These are phyloP conservation scores for Polygonum aviculare DNA, from an alignment of 148 eudicot genomes.

Conservation along the genomic window DNA sequence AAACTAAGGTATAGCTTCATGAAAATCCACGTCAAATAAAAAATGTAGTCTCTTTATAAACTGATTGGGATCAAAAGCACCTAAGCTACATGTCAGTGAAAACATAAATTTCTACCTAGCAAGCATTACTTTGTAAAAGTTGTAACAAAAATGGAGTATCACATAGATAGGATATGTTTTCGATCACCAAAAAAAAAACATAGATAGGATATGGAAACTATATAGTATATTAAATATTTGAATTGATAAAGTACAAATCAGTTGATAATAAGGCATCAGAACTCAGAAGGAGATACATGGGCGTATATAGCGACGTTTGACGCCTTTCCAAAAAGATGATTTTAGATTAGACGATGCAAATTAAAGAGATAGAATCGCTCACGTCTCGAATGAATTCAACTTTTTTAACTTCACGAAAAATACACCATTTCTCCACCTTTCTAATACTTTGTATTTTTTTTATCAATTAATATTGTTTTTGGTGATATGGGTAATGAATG, in stretches of 20 bases:
- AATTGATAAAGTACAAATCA: background rate
- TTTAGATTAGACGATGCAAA: background rate
- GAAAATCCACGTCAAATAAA: too few species aligned
- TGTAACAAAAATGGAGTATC: background rate
- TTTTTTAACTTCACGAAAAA: background rate
- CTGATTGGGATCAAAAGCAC: too few species aligned
- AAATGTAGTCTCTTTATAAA: too few species aligned
- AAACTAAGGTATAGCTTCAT: too few species aligned
- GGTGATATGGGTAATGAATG: too few species aligned
- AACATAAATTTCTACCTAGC: too few species aligned
- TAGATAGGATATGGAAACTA: background rate
- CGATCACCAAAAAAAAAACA: background rate
- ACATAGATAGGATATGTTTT: background rate
- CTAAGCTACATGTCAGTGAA: too few species aligned
- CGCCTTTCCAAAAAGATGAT: background rate
- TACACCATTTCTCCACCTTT: conserved; percentile 1
- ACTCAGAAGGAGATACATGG: background rate
- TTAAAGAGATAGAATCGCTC: background rate
- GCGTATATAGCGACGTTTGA: background rate
- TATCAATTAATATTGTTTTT: too few species aligned
- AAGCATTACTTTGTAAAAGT: background rate
- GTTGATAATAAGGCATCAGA: background rate
- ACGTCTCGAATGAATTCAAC: too few species aligned
- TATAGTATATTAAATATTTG: background rate
- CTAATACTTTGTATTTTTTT: background rate